Percentiles rank a stretch among this genome's conserved stretches.
phyloP scores from a whole-genome alignment of 2,329 filamentous ascomycete species.

The Didymosphaeria variabile region DNA sequence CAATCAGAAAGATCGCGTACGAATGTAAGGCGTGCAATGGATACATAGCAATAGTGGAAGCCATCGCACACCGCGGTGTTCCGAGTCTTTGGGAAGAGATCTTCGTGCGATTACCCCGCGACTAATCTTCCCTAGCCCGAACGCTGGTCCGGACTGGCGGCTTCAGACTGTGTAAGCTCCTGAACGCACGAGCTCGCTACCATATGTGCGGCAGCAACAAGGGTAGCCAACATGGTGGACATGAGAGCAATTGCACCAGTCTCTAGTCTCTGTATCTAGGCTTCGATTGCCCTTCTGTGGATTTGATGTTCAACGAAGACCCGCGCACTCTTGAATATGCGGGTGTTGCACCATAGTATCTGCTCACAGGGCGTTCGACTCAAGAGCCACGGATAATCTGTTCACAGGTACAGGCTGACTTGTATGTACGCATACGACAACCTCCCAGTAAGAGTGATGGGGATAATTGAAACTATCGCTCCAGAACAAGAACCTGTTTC shows the following conservation, averaged over 20 bases:
- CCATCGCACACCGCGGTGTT: neutral
- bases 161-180: neutral
- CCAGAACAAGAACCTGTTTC: neutral
- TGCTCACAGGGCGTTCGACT: neutral
- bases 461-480: neutral
- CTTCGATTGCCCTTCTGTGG: neutral
- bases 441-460: neutral
- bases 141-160: neutral
- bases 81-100: neutral
- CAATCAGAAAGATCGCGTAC: neutral
- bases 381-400: neutral
- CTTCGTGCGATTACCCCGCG: constrained; percentile 2
- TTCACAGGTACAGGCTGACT: neutral
- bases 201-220: neutral
- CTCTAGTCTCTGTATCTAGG: neutral
- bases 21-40: neutral
- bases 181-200: neutral
- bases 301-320: neutral
- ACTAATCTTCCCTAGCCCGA: constrained; percentile 1
- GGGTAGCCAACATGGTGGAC: neutral
- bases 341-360: neutral
- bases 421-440: neutral
- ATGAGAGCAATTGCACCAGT: neutral
- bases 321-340: neutral
- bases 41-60: neutral